Base-by-base conservation (phyloP, 208 protist genomes). In the Jaenimonas drosophilae region DNA sequence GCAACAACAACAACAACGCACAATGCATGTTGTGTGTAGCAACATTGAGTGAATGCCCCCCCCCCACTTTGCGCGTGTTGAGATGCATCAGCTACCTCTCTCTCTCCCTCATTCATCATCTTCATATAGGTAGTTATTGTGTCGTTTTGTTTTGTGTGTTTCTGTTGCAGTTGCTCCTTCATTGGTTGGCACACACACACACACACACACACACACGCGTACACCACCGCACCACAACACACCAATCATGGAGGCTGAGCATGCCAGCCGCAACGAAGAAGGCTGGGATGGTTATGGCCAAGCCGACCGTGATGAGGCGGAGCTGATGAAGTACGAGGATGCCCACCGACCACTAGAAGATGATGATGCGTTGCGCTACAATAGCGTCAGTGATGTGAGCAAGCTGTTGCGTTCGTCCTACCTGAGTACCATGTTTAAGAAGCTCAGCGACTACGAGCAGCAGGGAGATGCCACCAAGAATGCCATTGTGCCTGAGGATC, bases 351-450 rank as follows among this genome's bases (percentile, higher is more conserved):
- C 54, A 14, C 32, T 81, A 24, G 84, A 58, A 30, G 80, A 89
- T 39, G 76, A 90, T 28, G 86, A 94, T 44, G 79, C 76, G 30
- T 50, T 87, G 33, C 81, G 76, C n/a, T 88, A 72, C 61, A 61
- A 65, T 36, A 82, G 71, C 36, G 80, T 94, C 11, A 86, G 76
- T 9, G 77, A 94, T 32, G 79, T 91, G 12, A 88, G 79, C 1
- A 56, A 71, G 23, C 57, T 91, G 14, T 48, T 94, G 36, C 81
- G 82, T 24, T 91, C 81, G 3, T 56, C 66, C 1, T 82, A 91
- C 37, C 67, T 91, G 36, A 75, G 71, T 29, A 65, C 54, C 9
- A 88, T 91, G 81, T 55, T 94, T 40, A 49, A 66, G 3, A 59
- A 72, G 9, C 53, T 94, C 24, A 73, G 59, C 17, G 81, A 90